Evolutionary conservation across 208 protist species (phyloP).

Genomic region (Trypanosoma mega): DNA sequence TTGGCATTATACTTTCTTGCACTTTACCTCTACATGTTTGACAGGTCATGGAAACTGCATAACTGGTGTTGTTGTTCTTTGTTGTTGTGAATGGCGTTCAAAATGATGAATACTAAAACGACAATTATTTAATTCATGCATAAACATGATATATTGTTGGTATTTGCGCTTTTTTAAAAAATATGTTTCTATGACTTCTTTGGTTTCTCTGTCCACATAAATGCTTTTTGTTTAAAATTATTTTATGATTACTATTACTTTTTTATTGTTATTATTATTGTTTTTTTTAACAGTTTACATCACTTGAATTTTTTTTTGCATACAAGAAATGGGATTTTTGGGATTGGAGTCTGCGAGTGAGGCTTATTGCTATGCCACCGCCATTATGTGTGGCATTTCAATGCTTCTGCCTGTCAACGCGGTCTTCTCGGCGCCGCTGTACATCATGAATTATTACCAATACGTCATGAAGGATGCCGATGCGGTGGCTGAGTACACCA

Average conservation of each 20-base stretch:
- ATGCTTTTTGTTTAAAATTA: no score
- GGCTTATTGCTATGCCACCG: conserved; percentile 56
- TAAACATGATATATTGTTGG: no score
- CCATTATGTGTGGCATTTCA: conserved; percentile 69
- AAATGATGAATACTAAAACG: no score
- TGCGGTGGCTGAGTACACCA: conserved; percentile 23
- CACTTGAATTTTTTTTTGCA: no score
- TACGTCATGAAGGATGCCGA: conserved; percentile 43
- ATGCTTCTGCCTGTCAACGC: conserved; percentile 83
- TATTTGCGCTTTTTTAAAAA: no score
- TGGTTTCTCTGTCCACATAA: neutral
- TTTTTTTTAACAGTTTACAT: neutral
- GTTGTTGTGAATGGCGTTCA: no score
- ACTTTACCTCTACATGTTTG: neutral
- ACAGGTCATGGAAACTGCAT: neutral
- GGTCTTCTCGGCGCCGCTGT: conserved; percentile 75
- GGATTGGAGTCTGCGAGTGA: conserved; percentile 14
- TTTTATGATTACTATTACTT: neutral
- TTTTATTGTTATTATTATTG: conserved; percentile 10
- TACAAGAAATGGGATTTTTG: neutral
- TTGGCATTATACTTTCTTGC: conserved; percentile 3
- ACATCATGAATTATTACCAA: conserved; percentile 65
- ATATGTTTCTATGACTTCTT: neutral
- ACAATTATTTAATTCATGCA: no score
- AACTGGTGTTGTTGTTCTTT: no score